Conservation (phyloP, 169 alveolate species). For the Plasmodium cynomolgi region DNA sequence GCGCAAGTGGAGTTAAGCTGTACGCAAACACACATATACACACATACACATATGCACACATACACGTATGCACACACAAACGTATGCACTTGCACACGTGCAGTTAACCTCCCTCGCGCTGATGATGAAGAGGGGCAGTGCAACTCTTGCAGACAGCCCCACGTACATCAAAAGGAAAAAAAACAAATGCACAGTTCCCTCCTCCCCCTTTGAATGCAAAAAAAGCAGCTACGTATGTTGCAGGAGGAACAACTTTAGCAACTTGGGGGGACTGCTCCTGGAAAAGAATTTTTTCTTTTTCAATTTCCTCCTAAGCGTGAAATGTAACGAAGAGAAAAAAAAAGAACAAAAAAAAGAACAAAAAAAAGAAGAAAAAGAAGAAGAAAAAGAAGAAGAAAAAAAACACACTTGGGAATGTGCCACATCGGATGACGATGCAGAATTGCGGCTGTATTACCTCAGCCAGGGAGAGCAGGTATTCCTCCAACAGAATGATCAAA, state of each 20-base stretch:
- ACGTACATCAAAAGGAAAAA: background rate
- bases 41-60: background rate
- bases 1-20: background rate
- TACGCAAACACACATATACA: background rate
- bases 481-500: background rate
- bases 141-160: background rate
- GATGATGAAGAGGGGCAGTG: slow-evolving; percentile 22
- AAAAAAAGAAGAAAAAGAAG: slow-evolving; percentile 12
- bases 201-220: background rate
- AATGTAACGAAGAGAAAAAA: slow-evolving; percentile 60
- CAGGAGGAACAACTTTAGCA: slow-evolving; percentile 44
- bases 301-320: slow-evolving; percentile 29
- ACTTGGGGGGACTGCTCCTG: slow-evolving; percentile 26
- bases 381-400: background rate
- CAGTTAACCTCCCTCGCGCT: background rate
- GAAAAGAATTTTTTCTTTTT: slow-evolving; percentile 44
- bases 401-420: background rate
- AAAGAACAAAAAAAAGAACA: background rate
- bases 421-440: background rate
- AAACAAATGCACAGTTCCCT: background rate
- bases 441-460: slow-evolving; percentile 8
- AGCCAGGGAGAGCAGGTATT: background rate
- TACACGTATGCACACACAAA: background rate
- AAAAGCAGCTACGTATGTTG: slow-evolving; percentile 14
- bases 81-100: background rate